Evolutionary conservation across 345 rosid species (phyloP), one percentile per base, ranked within the genome.

Genomic region (Firmiana major): DNA sequence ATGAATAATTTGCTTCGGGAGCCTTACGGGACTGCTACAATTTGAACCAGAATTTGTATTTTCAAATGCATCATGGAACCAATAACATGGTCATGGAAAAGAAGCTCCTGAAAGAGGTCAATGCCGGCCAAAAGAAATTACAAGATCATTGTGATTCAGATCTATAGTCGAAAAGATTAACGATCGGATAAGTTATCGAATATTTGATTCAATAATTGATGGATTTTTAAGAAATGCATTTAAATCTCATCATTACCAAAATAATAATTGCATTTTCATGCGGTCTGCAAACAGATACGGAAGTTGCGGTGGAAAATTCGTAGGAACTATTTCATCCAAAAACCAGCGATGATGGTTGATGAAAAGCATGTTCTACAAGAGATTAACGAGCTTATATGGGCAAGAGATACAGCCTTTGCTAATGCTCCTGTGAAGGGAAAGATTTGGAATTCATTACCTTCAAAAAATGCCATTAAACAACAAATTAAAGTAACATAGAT

Each of bases 381-480:
- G 53, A 66, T 65, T 0, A 43, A 36, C 2, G 3, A 49, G 36
- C 59, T 75, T 4, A n/a, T 45, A 60, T 59, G 42, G 58, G 38
- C 65, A 46, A 22, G 70, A 31, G 70, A 75, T 16, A 46, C 43
- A 48, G 70, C 24, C 22, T 5, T 62, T 75, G 70, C 59, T 28
- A 75, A 75, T 75, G 69, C 68, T 26, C 59, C 70, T 49, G 40
- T 60, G 12, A 43, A 54, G 22, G 71, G 75, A 46, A 71, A 71
- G 57, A 48, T 11, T 60, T 59, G 70, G 76, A 60, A 36, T 62
- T 62, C 77, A 9, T 60, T 75, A 49, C 55, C 68, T 62, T 60
- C 76, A 12, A 71, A 80, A 46, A 10, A 12, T 19, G 53, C 24
- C 31, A 38, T 49, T 6, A n/a, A 53, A 64, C 63, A 58, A 8